A percentile compares a stretch with the other conserved stretches of the same genome.
Evolutionary conservation across 345 rosid genomes (phyloP).

Genomic region (Sonneratia alba): DNA sequence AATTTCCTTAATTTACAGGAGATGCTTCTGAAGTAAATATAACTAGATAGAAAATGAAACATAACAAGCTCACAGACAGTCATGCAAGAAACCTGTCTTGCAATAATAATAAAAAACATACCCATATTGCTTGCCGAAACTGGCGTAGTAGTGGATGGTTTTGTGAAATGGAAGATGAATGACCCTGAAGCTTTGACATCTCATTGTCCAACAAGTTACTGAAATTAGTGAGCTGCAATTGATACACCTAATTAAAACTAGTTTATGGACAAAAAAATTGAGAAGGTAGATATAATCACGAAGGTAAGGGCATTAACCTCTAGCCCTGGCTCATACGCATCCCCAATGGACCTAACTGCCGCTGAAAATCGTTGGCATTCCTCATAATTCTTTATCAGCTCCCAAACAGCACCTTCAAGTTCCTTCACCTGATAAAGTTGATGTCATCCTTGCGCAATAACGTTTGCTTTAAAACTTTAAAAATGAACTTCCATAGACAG

Average conservation of each 20-base stretch:
- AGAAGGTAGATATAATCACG: conserved; percentile 2
- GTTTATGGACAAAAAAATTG: not conserved
- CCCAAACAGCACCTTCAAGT: conserved; percentile 55
- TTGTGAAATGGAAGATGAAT: conserved; percentile 31
- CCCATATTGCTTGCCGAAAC: conserved; percentile 81
- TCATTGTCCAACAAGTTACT: conserved; percentile 55
- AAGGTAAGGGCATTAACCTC: conserved; percentile 26
- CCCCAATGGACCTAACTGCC: conserved; percentile 53
- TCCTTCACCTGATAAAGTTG: conserved; percentile 48
- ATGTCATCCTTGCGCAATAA: not conserved
- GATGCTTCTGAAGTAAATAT: not conserved
- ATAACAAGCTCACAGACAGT: not conserved
- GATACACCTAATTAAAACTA: conserved; percentile 12
- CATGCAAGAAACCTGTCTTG: not conserved
- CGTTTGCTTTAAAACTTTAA: not conserved
- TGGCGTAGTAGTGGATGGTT: conserved; percentile 51
- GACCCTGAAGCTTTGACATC: conserved; percentile 38
- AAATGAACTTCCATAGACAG: not conserved
- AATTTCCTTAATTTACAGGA: not conserved
- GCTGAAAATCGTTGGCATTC: conserved; percentile 36
- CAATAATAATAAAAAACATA: conserved; percentile 18
- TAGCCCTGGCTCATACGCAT: conserved; percentile 47
- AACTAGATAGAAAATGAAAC: not conserved
- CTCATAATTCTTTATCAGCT: conserved; percentile 43
- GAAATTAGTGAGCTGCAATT: conserved; percentile 66